phyloP scores from a whole-genome alignment of 768 basidiomycete species.

The Russula compacta region DNA sequence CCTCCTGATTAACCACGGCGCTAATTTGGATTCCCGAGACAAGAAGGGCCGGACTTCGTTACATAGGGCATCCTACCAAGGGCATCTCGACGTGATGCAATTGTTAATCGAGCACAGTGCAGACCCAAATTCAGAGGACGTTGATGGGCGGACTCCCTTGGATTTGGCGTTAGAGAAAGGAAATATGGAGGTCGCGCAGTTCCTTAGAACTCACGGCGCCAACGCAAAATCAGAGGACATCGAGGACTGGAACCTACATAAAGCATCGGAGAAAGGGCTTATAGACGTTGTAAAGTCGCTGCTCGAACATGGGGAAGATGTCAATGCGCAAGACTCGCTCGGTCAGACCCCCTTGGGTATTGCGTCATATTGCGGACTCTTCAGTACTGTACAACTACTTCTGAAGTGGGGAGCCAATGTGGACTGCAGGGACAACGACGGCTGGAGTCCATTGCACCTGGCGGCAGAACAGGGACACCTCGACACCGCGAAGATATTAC shows the following conservation, averaged over 20 bases:
- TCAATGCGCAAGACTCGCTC: not conserved
- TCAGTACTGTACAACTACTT: not conserved
- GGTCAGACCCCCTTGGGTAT: not conserved
- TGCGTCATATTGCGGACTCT: not conserved
- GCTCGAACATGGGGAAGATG: not conserved
- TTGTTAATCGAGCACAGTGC: too few species aligned
- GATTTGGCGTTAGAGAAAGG: too few species aligned
- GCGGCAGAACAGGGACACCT: not conserved
- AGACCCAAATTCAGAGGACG: too few species aligned
- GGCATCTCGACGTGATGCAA: too few species aligned
- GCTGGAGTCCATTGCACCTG: not conserved
- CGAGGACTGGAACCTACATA: too few species aligned
- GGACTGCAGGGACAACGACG: not conserved
- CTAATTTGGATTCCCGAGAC: not conserved
- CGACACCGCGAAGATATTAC: not conserved
- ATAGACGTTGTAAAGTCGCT: not conserved
- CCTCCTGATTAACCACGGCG: not conserved
- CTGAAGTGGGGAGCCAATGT: not conserved
- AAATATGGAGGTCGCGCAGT: too few species aligned
- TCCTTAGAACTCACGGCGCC: too few species aligned
- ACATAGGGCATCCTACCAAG: not conserved
- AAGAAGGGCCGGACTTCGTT: not conserved
- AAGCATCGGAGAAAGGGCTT: not conserved
- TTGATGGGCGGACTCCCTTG: too few species aligned
- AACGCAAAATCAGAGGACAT: too few species aligned